Evolutionary conservation across 2,329 filamentous ascomycete species (phyloP), one percentile per base, ranked within the genome.

Genomic region (Microcyclosporella mali): DNA sequence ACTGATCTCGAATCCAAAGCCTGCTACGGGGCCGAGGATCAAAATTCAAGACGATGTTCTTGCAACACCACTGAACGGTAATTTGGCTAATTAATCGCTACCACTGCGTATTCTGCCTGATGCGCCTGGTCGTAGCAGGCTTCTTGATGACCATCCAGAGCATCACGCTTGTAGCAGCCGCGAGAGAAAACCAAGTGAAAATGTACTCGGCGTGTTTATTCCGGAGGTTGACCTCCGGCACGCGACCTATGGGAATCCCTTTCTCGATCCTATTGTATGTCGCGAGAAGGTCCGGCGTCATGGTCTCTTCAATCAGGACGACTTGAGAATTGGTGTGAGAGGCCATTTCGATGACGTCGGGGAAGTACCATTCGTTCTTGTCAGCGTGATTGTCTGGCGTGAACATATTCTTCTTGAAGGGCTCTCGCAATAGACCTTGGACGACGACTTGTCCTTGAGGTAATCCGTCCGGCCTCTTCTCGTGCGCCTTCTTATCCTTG

Each of bases 161-260:
- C 92, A 98, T 98, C 61, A 98, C 78, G 10, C 87, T 81, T 30
- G 92, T 98, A 44, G 89, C 89, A 25, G 54, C 31, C 84, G 66
- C 44, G 81, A 84, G 51, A 94, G 76, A 50, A 85, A 86, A 97
- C 92, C 92, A 98, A 54, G 92, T 98, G 66, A 95, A 92, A 56
- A 98, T 98, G 67, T 98, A 98, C 40, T 97, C 92, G 51, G 87
- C 82, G 67, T 98, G 92, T 68, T 94, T 97, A 64, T 98, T 98
- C 64, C 88, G 79, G 61, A 98, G 71, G 63, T 94, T 94, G 47
- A 98, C 89, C 68, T 94, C 88, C 3, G 92, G 78, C 6, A 87
- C 71, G 61, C 90, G 78, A 11, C 89, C 40, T 34, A 25, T 25
- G 9, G 92, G 92, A 46, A 95, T 82, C 19, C 92, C 92, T 57